Evolutionary conservation across 1,284 basidiomycete species (phyloP).

Genomic region (Sanghuangporus baumii): DNA sequence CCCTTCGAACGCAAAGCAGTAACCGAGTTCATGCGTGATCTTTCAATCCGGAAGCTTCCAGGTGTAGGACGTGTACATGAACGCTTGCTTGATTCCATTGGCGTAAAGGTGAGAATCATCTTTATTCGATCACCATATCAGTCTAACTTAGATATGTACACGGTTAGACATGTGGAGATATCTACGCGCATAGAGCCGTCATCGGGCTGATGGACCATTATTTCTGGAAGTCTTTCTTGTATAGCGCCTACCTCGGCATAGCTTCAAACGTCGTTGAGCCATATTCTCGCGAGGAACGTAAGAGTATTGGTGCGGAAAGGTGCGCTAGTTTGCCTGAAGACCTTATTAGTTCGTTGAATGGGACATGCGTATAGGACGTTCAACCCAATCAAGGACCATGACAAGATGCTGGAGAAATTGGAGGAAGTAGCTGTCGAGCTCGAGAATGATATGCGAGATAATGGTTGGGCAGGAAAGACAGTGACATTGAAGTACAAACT

Average conservation of each 20-base stretch:
- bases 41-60: conserved; percentile 79
- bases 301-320: conserved; percentile 89
- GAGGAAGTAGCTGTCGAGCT: conserved; percentile 77
- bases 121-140: neutral
- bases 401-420: conserved; percentile 68
- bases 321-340: conserved; percentile 26
- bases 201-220: conserved; percentile 82
- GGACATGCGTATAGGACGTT: conserved; percentile 56
- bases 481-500: conserved; percentile 79
- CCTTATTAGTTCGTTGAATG: neutral
- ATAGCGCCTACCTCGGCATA: conserved; percentile 79
- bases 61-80: conserved; percentile 88
- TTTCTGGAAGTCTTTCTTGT: conserved; percentile 69
- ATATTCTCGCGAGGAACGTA: conserved; percentile 70
- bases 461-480: conserved; percentile 71
- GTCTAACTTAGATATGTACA: neutral
- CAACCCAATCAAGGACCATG: conserved; percentile 54
- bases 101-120: conserved; percentile 59
- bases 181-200: conserved; percentile 65
- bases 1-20: conserved; percentile 62
- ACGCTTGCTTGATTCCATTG: conserved; percentile 78
- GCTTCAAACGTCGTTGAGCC: conserved; percentile 78
- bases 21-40: conserved; percentile 65
- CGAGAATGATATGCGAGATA: conserved; percentile 66
- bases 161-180: conserved; percentile 79